These are phyloP conservation scores for Clonostachys solani DNA, from an alignment of 2,329 filamentous ascomycete genomes.

Conservation along the genomic window DNA sequence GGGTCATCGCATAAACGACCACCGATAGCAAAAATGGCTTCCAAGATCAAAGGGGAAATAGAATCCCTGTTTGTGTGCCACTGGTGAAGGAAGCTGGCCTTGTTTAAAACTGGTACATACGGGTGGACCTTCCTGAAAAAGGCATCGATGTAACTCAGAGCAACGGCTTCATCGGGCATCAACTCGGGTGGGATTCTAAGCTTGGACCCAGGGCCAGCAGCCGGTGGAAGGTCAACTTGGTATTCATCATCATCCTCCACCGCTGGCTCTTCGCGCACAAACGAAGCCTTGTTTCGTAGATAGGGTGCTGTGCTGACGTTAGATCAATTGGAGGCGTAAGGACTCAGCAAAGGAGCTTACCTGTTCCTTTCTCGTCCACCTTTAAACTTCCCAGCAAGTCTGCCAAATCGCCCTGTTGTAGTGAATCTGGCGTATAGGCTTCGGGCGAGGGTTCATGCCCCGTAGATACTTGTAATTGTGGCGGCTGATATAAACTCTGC, in stretches of 20 bases:
- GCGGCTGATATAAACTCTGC: slow-evolving; percentile 29
- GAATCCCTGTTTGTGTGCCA: slow-evolving; percentile 80
- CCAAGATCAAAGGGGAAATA: slow-evolving; percentile 84
- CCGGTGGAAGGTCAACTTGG: slow-evolving; percentile 65
- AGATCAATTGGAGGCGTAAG: not conserved
- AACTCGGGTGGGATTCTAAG: slow-evolving; percentile 87
- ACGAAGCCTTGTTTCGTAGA: slow-evolving; percentile 60
- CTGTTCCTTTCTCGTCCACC: slow-evolving; percentile 82
- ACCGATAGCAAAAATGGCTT: slow-evolving; percentile 87
- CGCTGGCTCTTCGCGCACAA: slow-evolving; percentile 52
- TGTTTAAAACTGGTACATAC: slow-evolving; percentile 86
- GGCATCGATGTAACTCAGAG: slow-evolving; percentile 80
- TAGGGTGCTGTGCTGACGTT: slow-evolving; percentile 65
- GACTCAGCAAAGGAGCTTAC: slow-evolving; percentile 39
- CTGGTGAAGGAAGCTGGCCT: slow-evolving; percentile 77
- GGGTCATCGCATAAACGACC: slow-evolving; percentile 80
- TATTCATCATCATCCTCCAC: slow-evolving; percentile 70
- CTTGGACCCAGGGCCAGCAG: slow-evolving; percentile 66
- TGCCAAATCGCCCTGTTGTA: slow-evolving; percentile 67
- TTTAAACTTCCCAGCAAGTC: slow-evolving; percentile 83
- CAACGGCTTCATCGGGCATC: slow-evolving; percentile 84
- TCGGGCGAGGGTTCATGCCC: slow-evolving; percentile 31
- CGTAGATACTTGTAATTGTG: slow-evolving; percentile 30
- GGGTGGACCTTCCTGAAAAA: slow-evolving; percentile 91
- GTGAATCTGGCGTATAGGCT: slow-evolving; percentile 57